Conservation (phyloP, 352 stramenopile species). For the Globisporangium nunn region DNA sequence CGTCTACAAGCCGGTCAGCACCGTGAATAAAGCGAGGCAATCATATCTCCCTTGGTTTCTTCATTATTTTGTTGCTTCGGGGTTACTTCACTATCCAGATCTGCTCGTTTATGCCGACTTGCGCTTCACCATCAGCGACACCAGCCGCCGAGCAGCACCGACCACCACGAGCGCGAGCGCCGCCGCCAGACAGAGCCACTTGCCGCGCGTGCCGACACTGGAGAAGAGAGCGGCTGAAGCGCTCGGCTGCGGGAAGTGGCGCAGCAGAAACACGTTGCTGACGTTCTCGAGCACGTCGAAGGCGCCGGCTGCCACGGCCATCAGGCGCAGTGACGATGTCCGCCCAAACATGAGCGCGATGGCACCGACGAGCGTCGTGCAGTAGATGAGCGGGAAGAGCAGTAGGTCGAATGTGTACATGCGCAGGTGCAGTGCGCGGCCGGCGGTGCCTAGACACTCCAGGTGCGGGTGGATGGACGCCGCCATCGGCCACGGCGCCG, state of each 20-base stretch:
- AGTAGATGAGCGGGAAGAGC: slow-evolving; percentile 25
- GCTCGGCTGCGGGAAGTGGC: slow-evolving; percentile 8
- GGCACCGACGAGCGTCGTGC: slow-evolving; percentile 8
- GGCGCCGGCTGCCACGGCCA: slow-evolving; percentile 4
- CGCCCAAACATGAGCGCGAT: slow-evolving; percentile 12
- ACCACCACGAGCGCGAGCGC: not conserved
- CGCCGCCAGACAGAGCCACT: not conserved
- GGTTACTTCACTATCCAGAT: not conserved
- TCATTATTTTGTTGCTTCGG: not conserved
- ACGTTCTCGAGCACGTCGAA: slow-evolving; percentile 14
- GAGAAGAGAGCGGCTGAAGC: not conserved
- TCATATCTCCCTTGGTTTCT: not conserved
- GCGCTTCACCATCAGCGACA: not conserved
- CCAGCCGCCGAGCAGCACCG: not conserved
- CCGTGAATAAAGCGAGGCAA: not conserved
- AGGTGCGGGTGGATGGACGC: slow-evolving; percentile 19
- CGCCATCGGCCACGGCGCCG: slow-evolving; percentile 6
- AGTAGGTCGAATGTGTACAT: slow-evolving; percentile 22
- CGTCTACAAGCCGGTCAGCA: not conserved
- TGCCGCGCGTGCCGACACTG: slow-evolving; percentile 5
- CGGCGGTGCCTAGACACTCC: slow-evolving; percentile 17
- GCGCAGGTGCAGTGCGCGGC: slow-evolving; percentile 17
- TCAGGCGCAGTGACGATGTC: not conserved
- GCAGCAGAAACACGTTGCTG: slow-evolving; percentile 11
- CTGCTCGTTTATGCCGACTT: not conserved